phyloP scores from a whole-genome alignment of 352 stramenopile genomes.

The Globisporangium emineosum region DNA sequence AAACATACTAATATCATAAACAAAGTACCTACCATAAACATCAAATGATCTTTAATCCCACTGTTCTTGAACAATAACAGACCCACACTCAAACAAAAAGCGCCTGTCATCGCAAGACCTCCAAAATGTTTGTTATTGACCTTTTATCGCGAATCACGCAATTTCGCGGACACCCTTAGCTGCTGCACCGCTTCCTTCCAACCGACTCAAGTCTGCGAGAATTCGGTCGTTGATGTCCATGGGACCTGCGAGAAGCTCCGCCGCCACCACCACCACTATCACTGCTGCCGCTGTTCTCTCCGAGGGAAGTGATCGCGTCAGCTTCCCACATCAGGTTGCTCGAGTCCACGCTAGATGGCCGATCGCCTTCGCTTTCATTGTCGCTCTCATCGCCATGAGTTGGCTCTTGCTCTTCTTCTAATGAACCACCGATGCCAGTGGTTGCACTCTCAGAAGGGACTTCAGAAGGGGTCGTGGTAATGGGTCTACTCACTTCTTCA shows the following conservation, averaged over 20 bases:
- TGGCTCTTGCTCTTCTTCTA: neutral
- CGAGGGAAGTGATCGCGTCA: conserved; percentile 23
- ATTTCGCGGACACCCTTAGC: no score
- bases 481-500: neutral
- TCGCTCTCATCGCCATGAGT: neutral
- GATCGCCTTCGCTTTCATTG: conserved; percentile 6
- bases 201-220: conserved; percentile 10
- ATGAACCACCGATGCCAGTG: neutral
- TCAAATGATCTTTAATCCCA: no score
- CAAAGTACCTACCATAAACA: no score
- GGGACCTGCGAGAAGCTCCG: neutral
- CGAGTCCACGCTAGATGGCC: conserved; percentile 27
- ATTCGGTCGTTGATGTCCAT: neutral
- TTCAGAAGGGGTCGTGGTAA: neutral
- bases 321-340: conserved; percentile 34
- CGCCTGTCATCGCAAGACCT: no score
- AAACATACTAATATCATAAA: no score
- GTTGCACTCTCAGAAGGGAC: neutral
- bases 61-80: no score
- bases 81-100: no score
- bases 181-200: neutral
- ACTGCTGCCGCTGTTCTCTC: neutral
- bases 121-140: no score
- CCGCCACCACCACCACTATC: neutral
- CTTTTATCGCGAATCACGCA: neutral